These are phyloP conservation scores for Beverwykella pulmonaria DNA, from an alignment of 495 filamentous ascomycete species.

Conservation along the genomic window DNA sequence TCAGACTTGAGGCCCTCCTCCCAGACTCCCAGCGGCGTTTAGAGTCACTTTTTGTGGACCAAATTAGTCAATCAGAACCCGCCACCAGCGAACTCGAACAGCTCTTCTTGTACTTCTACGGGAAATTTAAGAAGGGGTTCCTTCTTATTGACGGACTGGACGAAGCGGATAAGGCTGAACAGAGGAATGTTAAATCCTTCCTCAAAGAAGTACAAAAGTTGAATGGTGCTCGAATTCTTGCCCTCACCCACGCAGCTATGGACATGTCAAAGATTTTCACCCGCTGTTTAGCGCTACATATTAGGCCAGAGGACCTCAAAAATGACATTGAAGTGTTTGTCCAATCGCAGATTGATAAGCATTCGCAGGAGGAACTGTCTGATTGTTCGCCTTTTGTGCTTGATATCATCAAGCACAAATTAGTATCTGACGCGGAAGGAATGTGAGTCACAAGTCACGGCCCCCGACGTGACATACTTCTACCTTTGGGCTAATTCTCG, in stretches of 20 bases:
- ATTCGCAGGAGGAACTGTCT: slow-evolving; percentile 18
- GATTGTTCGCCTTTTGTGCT: slow-evolving; percentile 31
- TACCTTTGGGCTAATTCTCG: slow-evolving; percentile 7
- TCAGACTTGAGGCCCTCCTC: slow-evolving; percentile 24
- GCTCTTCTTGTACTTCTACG: not conserved
- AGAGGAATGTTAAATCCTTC: slow-evolving; percentile 25
- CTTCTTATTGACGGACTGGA: slow-evolving; percentile 41
- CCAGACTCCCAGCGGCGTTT: slow-evolving; percentile 25
- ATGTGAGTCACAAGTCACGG: slow-evolving; percentile 3
- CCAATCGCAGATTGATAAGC: slow-evolving; percentile 19
- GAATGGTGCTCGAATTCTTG: slow-evolving; percentile 31
- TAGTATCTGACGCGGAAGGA: slow-evolving; percentile 23
- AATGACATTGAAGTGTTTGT: slow-evolving; percentile 24
- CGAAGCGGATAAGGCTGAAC: slow-evolving; percentile 33
- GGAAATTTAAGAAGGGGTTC: slow-evolving; percentile 16
- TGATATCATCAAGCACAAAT: slow-evolving; percentile 24
- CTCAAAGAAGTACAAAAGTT: slow-evolving; percentile 28
- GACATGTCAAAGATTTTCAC: slow-evolving; percentile 20
- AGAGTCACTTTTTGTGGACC: slow-evolving; percentile 14
- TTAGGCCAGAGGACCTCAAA: slow-evolving; percentile 25
- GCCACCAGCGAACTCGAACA: slow-evolving; percentile 16
- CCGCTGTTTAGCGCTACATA: slow-evolving; percentile 16
- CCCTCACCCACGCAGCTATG: slow-evolving; percentile 14
- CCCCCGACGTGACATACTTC: not conserved
- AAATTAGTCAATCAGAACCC: slow-evolving; percentile 8